Evolutionary conservation across 73 alveolate genomes (phyloP), one percentile per base, ranked within the genome.

Genomic region (Paramecium octaurelia): DNA sequence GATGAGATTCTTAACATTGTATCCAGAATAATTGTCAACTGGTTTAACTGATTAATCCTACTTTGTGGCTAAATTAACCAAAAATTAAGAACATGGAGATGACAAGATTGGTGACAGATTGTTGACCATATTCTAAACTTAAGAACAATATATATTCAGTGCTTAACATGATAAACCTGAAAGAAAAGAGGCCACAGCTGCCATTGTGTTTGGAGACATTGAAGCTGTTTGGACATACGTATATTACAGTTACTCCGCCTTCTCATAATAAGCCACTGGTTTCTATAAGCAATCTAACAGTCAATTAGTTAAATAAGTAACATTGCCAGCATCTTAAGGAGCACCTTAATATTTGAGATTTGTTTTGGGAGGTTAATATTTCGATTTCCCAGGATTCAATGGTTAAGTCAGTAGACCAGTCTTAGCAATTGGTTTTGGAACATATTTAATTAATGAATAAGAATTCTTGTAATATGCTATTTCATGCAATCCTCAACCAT

Each of bases 181-280:
- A 73, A 73, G 59, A 40, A 73, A 73, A 18, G 87, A 73, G 8
- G 59, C 87, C 12, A 73, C 87, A 14, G 59, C 59, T 36, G 76
- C 91, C 0, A 80, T 80, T 18, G 76, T 27, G 21, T 80, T 31
- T 46, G 91, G 91, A 80, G 91, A 80, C 44, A 80, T 80, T 80
- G 91, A 80, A 80, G 91, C 64, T 6, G 91, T 80, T 44, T 80
- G 91, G 91, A 80, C 91, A 43, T 80, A 80, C 18, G 54, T 80
- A 21, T 80, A 80, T 48, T 80, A 80, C n/a, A 80, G 91, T 44
- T 80, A 44, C 38, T 80, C 91, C 3, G 70, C 73, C 20, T 44
- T 14, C 21, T 23, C 44, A 43, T 31, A 46, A 44, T 31, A 43
- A 43, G 91, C 91, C 14, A 48, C 44, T 42, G 91, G 76, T 44